phyloP scores from a whole-genome alignment of 1,284 basidiomycete genomes.

The Ceratobasidium sp. region DNA sequence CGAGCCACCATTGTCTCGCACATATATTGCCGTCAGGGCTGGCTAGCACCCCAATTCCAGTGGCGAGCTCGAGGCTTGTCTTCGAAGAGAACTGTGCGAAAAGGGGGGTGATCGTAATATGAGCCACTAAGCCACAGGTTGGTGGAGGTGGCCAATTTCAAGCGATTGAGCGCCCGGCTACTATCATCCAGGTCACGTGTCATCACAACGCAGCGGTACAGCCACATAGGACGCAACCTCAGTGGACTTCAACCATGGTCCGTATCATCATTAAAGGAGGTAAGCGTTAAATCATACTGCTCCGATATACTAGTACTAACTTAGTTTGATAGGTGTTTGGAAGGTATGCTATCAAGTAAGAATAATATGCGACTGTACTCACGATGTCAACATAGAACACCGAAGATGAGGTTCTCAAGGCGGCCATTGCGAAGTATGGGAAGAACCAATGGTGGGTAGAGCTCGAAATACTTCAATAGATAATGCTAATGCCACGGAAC shows the following conservation, averaged over 20 bases:
- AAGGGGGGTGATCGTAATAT: no score
- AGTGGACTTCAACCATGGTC: constrained; percentile 60
- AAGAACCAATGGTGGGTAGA: constrained; percentile 89
- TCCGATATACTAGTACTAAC: constrained; percentile 6
- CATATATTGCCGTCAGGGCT: not conserved
- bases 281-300: constrained; percentile 57
- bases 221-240: constrained; percentile 31
- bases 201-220: constrained; percentile 11
- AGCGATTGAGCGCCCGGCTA: constrained; percentile 22
- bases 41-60: constrained; percentile 13
- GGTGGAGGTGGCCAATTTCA: not conserved
- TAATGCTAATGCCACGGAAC: constrained; percentile 27
- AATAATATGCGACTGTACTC: not conserved
- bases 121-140: no score
- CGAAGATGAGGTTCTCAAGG: constrained; percentile 98
- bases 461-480: not conserved
- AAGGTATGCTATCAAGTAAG: constrained; percentile 55
- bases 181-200: constrained; percentile 14
- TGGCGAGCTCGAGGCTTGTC: not conserved
- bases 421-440: constrained; percentile 97
- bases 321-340: constrained; percentile 46
- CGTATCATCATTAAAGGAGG: constrained; percentile 96
- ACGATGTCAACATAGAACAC: constrained; percentile 68
- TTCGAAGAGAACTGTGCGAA: not conserved
- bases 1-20: no score